Conservation (phyloP, 1,139 yeast genomes). For the Suhomyces choctaworum region DNA sequence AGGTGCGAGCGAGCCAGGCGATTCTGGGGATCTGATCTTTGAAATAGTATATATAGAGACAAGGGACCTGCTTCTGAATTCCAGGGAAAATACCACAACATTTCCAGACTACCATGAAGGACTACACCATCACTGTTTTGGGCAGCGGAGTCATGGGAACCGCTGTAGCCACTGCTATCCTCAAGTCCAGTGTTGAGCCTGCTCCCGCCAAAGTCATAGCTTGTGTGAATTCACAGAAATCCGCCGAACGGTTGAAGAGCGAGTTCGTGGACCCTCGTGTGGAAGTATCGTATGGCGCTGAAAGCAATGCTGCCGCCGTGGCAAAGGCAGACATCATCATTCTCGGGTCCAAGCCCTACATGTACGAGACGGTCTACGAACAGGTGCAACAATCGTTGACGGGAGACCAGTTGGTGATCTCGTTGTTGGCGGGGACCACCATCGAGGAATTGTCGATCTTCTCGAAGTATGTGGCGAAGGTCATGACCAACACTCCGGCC, state of each 20-base stretch:
- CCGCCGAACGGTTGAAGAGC: slow-evolving; percentile 48
- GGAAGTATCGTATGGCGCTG: slow-evolving; percentile 54
- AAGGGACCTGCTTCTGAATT: no score
- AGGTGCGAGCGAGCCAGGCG: slow-evolving; percentile 2
- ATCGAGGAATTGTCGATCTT: slow-evolving; percentile 61
- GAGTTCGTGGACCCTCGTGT: slow-evolving; percentile 37
- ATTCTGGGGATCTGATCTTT: no score
- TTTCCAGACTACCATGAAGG: slow-evolving; percentile 26
- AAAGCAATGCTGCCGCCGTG: slow-evolving; percentile 64
- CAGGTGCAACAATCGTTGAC: slow-evolving; percentile 44
- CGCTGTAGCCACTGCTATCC: slow-evolving; percentile 86
- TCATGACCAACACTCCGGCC: slow-evolving; percentile 99
- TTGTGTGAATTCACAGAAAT: slow-evolving; percentile 62
- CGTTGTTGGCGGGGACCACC: slow-evolving; percentile 91
- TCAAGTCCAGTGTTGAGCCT: slow-evolving; percentile 47
- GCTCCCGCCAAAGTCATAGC: slow-evolving; percentile 73
- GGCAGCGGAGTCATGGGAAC: slow-evolving; percentile 98
- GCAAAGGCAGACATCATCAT: slow-evolving; percentile 66
- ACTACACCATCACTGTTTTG: slow-evolving; percentile 71
- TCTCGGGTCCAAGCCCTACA: slow-evolving; percentile 84
- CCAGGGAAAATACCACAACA: no score
- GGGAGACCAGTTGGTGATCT: slow-evolving; percentile 65
- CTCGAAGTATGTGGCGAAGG: slow-evolving; percentile 69
- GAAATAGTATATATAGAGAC: no score
- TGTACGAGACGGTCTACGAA: slow-evolving; percentile 61